phyloP scores from a whole-genome alignment of 148 eudicot species.

The Linanthus parryae region DNA sequence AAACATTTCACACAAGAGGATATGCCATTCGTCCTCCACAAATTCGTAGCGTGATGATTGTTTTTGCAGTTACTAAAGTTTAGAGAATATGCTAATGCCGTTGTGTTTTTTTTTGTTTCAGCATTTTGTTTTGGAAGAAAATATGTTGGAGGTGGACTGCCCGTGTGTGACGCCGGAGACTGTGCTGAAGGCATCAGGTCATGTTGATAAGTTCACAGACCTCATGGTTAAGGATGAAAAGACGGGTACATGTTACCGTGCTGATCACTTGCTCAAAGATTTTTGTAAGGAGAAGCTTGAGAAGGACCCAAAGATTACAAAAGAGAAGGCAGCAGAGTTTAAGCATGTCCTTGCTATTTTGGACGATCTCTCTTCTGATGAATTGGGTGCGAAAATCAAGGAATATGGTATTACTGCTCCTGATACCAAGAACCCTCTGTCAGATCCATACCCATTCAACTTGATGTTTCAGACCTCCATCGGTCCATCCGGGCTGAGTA shows the following conservation, averaged over 20 bases:
- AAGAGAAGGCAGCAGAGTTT: conserved; percentile 62
- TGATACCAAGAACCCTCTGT: conserved; percentile 78
- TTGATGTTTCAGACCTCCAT: conserved; percentile 96
- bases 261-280: conserved; percentile 88
- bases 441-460: conserved; percentile 87
- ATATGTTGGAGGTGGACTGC: conserved; percentile 93
- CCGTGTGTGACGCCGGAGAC: conserved; percentile 92
- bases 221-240: conserved; percentile 96
- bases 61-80: no score
- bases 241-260: conserved; percentile 76
- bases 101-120: conserved; percentile 13
- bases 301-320: conserved; percentile 54
- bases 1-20: no score
- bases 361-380: conserved; percentile 74
- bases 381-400: conserved; percentile 81
- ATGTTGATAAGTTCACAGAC: conserved; percentile 92
- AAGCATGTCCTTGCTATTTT: conserved; percentile 69
- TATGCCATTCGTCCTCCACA: no score
- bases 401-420: conserved; percentile 85
- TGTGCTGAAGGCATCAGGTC: conserved; percentile 91
- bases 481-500: conserved; percentile 72
- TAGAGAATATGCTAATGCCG: conserved; percentile 1
- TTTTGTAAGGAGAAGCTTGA: conserved; percentile 86
- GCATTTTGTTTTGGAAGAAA: conserved; percentile 88
- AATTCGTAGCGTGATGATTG: background rate